Evolutionary conservation across 495 filamentous ascomycete species (phyloP).

Genomic region (Bombardia bombarda): DNA sequence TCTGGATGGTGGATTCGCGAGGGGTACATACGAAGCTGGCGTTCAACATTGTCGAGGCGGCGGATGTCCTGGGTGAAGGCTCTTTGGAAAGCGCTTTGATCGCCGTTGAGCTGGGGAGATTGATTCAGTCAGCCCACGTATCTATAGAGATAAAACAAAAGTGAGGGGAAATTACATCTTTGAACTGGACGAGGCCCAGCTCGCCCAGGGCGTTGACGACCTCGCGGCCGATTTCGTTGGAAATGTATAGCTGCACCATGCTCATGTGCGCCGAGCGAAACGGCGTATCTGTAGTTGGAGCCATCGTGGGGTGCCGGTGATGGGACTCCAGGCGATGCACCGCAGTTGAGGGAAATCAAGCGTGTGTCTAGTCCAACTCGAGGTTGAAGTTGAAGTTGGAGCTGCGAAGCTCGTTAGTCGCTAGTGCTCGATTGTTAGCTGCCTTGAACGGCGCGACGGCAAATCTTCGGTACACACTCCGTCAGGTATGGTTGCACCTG

Average conservation of each 20-base stretch:
- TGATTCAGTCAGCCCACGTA: no score
- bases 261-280: conserved; percentile 99
- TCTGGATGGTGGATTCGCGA: neutral
- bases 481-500: no score
- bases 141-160: no score
- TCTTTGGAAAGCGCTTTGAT: conserved; percentile 88
- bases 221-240: conserved; percentile 96
- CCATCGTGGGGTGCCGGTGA: conserved; percentile 35
- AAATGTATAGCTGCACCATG: conserved; percentile 98
- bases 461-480: no score
- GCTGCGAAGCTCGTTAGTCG: conserved; percentile 1
- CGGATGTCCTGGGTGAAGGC: conserved; percentile 97
- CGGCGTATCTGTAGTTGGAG: conserved; percentile 70
- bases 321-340: neutral
- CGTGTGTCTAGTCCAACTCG: neutral
- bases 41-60: conserved; percentile 93
- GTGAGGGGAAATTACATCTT: conserved; percentile 68
- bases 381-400: conserved; percentile 2
- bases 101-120: conserved; percentile 66
- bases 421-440: no score
- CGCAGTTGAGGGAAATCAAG: conserved; percentile 6
- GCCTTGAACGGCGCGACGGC: no score
- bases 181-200: conserved; percentile 89
- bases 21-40: conserved; percentile 74
- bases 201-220: conserved; percentile 95